A percentile compares a stretch with the other conserved stretches of the same genome.
Conservation (phyloP, 352 stramenopile genomes). For the Phytophthora pistaciae region DNA sequence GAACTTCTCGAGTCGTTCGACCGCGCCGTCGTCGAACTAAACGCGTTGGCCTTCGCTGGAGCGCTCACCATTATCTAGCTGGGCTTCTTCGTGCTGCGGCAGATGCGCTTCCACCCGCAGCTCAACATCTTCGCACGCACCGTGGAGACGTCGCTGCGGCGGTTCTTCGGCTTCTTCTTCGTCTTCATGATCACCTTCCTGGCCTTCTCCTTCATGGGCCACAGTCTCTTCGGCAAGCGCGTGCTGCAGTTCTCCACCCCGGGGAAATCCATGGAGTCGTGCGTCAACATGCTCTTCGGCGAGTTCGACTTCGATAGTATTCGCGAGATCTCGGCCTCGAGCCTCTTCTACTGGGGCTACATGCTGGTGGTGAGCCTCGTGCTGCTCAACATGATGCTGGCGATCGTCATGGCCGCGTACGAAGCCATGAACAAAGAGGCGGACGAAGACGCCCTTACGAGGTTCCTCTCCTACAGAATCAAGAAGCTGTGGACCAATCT, state of each 20-base stretch:
- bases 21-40: too few species aligned
- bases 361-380: neutral
- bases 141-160: neutral
- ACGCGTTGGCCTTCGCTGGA: neutral
- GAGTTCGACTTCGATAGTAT: neutral
- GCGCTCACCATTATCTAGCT: neutral
- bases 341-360: conserved; percentile 1
- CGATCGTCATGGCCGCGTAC: neutral
- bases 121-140: neutral
- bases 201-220: neutral
- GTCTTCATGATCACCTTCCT: neutral
- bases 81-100: neutral
- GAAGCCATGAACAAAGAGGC: neutral
- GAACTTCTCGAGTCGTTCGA: too few species aligned
- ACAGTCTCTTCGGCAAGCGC: neutral
- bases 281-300: too few species aligned
- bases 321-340: neutral
- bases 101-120: neutral
- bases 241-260: neutral
- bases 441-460: neutral
- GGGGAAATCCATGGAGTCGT: neutral
- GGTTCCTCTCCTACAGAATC: neutral
- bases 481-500: neutral
- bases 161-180: neutral
- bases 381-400: neutral